Evolutionary conservation across 192 early-diverging fungal genomes (phyloP), one percentile per base, ranked within the genome.

Genomic region (Obelidium mucronatum): DNA sequence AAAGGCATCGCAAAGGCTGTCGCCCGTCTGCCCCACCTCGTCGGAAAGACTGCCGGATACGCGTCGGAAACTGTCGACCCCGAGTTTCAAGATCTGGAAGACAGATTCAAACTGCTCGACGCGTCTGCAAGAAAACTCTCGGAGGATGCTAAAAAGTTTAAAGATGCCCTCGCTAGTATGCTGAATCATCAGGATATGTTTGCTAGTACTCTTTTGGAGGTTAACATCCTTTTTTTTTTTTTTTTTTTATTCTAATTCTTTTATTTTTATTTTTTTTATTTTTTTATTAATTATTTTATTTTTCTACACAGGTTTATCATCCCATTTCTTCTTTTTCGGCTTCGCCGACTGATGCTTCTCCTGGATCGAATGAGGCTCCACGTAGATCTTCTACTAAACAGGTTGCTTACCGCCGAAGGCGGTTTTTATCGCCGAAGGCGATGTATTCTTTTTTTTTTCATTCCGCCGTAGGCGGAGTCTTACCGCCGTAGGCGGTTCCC

Each of bases 1-100:
- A 87, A 92, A 76, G 94, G 94, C 2, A 89, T 95, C 63, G 81
- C 83, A 42, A 95, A 95, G 83, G 93, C 93, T 63, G 85, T 95
- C 48, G 85, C 87, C 60, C 88, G 94, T 48, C 88, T 95, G 74
- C 94, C 94, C 36, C 91, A 92, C 62, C 89, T 90, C 81, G 78
- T 95, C 44, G 85, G 88, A 37, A 84, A 86, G 63, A 90, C 90
- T 67, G 87, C 88, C 64, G 90, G 92, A 51, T 81, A 88, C 73
- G 51, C 73, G 30, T 11, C 48, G 26, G 86, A 80, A 31, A 89
- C 88, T 1, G 74, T 81, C 17, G 93, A 94, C 79, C 76, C 88
- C 59, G 93, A 94, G 35, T 96, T 86, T 78, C 81, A 81, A 34
- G 85, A 86, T 28, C 79, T 91, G 19, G 89, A 91, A 75, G 75